Evolutionary conservation across 2,329 filamentous ascomycete species (phyloP).

Genomic region (Hirsutella rhossiliensis): DNA sequence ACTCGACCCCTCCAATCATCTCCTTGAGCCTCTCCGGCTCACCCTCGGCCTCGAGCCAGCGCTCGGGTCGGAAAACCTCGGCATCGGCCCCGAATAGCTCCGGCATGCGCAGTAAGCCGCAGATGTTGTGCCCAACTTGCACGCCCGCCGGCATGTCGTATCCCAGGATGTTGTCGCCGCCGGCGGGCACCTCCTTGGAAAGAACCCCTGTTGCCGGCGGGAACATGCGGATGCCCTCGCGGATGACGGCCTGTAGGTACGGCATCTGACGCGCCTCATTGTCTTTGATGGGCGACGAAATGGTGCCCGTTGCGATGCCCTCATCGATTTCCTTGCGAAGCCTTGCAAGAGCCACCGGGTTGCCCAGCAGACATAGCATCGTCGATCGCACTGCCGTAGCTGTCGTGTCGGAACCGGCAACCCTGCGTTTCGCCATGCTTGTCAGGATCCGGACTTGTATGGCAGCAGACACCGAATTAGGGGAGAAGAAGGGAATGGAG

Average conservation of each 20-base stretch:
- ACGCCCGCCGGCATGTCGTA: conserved; percentile 22
- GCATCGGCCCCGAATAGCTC: conserved; percentile 22
- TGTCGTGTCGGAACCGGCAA: conserved; percentile 10
- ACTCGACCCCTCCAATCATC: conserved; percentile 22
- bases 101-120: conserved; percentile 17
- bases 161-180: conserved; percentile 15
- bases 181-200: conserved; percentile 10
- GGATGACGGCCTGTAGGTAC: conserved; percentile 32
- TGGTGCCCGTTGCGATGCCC: conserved; percentile 6
- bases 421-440: no score
- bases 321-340: conserved; percentile 20
- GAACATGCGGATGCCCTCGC: conserved; percentile 24
- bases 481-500: no score
- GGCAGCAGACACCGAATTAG: no score
- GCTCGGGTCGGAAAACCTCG: conserved; percentile 19
- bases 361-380: conserved; percentile 34
- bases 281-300: conserved; percentile 18
- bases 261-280: conserved; percentile 24
- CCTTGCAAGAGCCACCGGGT: conserved; percentile 28
- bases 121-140: conserved; percentile 16
- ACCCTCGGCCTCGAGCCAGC: conserved; percentile 22
- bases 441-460: no score
- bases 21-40: conserved; percentile 8
- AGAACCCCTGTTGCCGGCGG: conserved; percentile 15
- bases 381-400: conserved; percentile 37